Conservation (phyloP, 371 early-diverging fungal species). For the Mucor indicus region DNA sequence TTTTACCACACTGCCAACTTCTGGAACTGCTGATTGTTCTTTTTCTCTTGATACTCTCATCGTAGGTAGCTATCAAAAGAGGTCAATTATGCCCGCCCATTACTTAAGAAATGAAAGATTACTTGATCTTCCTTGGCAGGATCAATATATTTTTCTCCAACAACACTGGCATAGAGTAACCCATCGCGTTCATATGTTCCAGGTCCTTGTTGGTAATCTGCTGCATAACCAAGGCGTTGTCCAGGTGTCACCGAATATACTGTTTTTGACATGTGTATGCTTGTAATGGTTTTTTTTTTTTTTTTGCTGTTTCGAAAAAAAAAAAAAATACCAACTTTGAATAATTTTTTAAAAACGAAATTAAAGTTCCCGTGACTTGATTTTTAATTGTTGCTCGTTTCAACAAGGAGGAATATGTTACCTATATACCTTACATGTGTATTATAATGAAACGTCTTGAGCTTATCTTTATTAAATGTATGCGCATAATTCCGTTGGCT, state of each 20-base stretch:
- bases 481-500: no score
- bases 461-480: no score
- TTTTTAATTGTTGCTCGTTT: no score
- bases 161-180: constrained; percentile 75
- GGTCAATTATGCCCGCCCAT: neutral
- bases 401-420: no score
- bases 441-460: no score
- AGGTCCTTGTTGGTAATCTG: constrained; percentile 68
- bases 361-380: no score
- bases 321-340: no score
- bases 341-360: no score
- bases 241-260: constrained; percentile 71
- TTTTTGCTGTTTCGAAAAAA: no score
- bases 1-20: constrained; percentile 76
- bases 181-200: constrained; percentile 82
- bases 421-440: no score
- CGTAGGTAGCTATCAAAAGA: constrained; percentile 43
- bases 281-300: no score
- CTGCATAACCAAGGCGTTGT: constrained; percentile 75
- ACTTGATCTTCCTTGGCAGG: constrained; percentile 36
- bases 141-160: constrained; percentile 60
- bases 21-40: constrained; percentile 77
- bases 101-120: constrained; percentile 4
- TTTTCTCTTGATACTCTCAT: constrained; percentile 69
- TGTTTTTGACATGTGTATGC: constrained; percentile 12